Conservation (phyloP, 768 basidiomycete species). For the Hygrocybe coccinea region DNA sequence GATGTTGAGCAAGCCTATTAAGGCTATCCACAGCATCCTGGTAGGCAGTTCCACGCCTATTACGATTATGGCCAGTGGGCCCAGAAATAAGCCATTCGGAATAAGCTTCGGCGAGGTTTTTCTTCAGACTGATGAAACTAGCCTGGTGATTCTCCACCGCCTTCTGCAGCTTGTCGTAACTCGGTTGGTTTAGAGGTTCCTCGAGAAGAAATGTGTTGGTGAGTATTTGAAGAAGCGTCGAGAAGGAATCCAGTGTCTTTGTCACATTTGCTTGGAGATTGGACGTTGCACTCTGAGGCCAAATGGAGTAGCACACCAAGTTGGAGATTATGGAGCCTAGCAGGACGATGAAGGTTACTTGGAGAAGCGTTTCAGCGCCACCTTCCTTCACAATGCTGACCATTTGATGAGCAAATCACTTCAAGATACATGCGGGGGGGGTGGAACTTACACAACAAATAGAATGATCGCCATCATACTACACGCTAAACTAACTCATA, state of each 20-base stretch:
- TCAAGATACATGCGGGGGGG: not conserved
- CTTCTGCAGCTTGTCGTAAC: slow-evolving; percentile 61
- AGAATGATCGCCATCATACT: slow-evolving; percentile 82
- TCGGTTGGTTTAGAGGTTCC: slow-evolving; percentile 51
- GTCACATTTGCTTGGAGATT: slow-evolving; percentile 83
- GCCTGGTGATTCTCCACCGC: slow-evolving; percentile 84
- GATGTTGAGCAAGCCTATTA: slow-evolving; percentile 87
- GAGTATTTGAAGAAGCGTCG: slow-evolving; percentile 76
- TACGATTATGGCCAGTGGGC: not conserved
- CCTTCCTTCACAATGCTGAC: slow-evolving; percentile 83
- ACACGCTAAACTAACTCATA: slow-evolving; percentile 47
- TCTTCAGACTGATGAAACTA: slow-evolving; percentile 86
- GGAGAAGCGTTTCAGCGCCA: slow-evolving; percentile 65
- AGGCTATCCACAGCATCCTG: slow-evolving; percentile 84
- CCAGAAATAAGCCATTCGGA: slow-evolving; percentile 64
- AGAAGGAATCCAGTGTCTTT: slow-evolving; percentile 81
- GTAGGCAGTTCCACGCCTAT: slow-evolving; percentile 44
- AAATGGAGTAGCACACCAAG: slow-evolving; percentile 75
- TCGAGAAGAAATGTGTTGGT: slow-evolving; percentile 84
- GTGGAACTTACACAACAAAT: slow-evolving; percentile 63
- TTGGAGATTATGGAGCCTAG: slow-evolving; percentile 78
- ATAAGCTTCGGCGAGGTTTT: slow-evolving; percentile 79
- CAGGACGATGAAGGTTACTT: slow-evolving; percentile 71
- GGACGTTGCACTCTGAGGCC: slow-evolving; percentile 79
- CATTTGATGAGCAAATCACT: slow-evolving; percentile 4